Percentiles rank a stretch among this genome's conserved stretches.
Conservation (phyloP, 768 basidiomycete genomes). For the Xerocomellus intermedius region DNA sequence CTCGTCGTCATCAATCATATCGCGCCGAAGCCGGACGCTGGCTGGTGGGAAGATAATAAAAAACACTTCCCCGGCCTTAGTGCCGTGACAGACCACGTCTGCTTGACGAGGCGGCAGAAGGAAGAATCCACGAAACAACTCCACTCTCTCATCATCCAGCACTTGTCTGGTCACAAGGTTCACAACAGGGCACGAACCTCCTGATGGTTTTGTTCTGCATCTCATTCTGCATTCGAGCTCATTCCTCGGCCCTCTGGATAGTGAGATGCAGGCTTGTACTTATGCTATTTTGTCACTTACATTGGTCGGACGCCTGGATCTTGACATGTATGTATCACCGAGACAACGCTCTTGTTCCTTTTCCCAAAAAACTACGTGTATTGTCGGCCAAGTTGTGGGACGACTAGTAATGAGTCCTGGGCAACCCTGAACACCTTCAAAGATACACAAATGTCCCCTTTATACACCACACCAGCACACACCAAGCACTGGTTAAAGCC, state of each 20-base stretch:
- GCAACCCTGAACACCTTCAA: background rate
- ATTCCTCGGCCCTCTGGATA: background rate
- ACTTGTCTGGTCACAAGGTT: constrained; percentile 7
- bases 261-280: background rate
- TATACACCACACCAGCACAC: background rate
- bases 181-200: background rate
- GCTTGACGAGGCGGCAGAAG: constrained; percentile 16
- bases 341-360: background rate
- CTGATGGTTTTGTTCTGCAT: background rate
- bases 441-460: background rate
- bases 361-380: background rate
- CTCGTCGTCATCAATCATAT: constrained; percentile 23
- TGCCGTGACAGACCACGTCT: constrained; percentile 14
- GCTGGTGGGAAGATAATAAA: constrained; percentile 25
- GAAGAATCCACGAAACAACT: constrained; percentile 21
- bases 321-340: background rate
- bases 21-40: constrained; percentile 15
- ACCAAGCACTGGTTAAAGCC: background rate
- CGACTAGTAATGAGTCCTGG: background rate
- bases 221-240: background rate
- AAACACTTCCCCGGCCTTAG: constrained; percentile 19
- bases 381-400: background rate
- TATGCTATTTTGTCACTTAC: too few species aligned
- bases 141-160: constrained; percentile 16
- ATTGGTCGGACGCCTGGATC: background rate